Conservation (phyloP, 208 protist species). For the Leptomonas pyrrhocoris region DNA sequence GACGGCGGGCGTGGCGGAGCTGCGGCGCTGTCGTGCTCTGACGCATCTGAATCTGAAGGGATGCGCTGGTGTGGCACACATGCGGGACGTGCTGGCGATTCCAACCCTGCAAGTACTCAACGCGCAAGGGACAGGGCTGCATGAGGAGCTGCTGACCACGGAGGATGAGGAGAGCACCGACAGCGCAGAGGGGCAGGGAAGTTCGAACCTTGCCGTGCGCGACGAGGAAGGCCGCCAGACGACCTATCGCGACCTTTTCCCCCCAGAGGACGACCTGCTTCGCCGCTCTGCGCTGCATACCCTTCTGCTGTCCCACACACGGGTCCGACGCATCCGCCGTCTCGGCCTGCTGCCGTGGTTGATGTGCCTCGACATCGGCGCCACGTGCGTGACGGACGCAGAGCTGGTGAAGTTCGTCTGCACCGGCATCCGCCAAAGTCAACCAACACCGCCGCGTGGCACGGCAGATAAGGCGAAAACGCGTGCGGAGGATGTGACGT, state of each 20-base stretch:
- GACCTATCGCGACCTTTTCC: conserved; percentile 1
- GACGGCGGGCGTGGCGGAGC: conserved; percentile 1
- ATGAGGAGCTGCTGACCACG: background rate
- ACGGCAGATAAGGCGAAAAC: too few relatives aligned
- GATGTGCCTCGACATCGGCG: conserved; percentile 15
- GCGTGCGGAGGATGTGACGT: background rate
- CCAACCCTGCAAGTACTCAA: conserved; percentile 14
- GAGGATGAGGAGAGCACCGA: background rate
- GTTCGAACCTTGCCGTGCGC: background rate
- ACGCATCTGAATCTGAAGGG: conserved; percentile 11
- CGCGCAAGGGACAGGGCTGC: conserved; percentile 8
- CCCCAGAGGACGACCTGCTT: background rate
- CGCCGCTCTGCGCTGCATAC: conserved; percentile 14
- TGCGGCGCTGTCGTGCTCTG: background rate
- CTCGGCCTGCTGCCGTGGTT: conserved; percentile 18
- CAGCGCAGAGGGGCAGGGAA: too few relatives aligned
- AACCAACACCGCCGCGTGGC: background rate
- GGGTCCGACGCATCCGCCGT: conserved; percentile 8
- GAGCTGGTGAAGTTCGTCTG: conserved; percentile 23
- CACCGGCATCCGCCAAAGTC: conserved; percentile 1
- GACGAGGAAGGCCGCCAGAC: background rate
- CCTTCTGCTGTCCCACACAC: conserved; percentile 26
- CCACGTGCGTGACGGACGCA: conserved; percentile 10
- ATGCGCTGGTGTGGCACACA: background rate
- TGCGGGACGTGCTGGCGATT: background rate